Evolutionary conservation across 805 yeast species (phyloP), one percentile per base, ranked within the genome.

Genomic region (Starmerella bacillaris): DNA sequence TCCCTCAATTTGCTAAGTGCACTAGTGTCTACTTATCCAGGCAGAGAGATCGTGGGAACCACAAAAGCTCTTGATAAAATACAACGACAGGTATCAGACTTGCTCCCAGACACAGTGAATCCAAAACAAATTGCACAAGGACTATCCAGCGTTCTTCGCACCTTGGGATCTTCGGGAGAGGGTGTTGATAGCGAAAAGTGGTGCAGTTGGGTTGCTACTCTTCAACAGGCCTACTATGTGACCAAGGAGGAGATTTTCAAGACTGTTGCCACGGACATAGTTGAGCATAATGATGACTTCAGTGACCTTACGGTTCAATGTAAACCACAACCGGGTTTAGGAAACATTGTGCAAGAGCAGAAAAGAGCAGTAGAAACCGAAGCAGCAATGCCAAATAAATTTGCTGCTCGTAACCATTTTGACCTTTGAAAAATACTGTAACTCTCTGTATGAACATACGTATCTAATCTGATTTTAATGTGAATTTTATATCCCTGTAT

Each of bases 131-230:
- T 33, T 4, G 35, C 37, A 12, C 12, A 22, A 15, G 36, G 37
- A 4, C 17, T 42, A 14, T 11, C 33, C 18, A 41, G 34, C 5
- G 20, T 42, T 14, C 36, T 42, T n/a, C 35, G 31, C 12, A 39
- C 40, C 21, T 22, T 42, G 15, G 41, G 35, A 5, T 34, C 34
- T 3, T 24, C 36, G 15, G 41, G 39, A 18, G 45, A 27, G 12
- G 35, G 37, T 11, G 20, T 17, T 17, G 32, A 29, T 11, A 35
- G 35, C 27, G 37, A 37, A 17, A 35, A 22, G 18, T 26, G 45
- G 33, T 40, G 44, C 16, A n/a, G 17, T 9, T 42, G 46, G 46
- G 46, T 37, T 4, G 37, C 29, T 3, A 38, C 42, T 11, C 20
- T 41, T 16, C 35, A 36, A 24, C 39, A 39, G 31, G 40, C 40